Evolutionary conservation across 495 filamentous ascomycete genomes (phyloP), one percentile per base, ranked within the genome.

Genomic region (Xylaria palmicola): DNA sequence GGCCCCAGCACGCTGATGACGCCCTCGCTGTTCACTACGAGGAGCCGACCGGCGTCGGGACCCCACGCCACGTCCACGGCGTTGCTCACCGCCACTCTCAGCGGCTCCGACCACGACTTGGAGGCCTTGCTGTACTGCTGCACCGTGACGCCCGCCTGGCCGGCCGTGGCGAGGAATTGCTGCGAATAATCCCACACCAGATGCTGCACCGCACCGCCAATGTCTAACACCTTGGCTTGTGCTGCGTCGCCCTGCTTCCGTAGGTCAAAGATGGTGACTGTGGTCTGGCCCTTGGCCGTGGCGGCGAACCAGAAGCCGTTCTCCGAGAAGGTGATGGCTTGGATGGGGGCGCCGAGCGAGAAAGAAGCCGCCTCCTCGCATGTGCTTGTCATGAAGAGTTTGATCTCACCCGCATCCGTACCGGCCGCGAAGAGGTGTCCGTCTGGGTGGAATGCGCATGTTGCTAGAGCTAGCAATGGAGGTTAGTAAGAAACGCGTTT

Each of bases 271-370:
- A 98, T 86, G 7, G 87, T 86, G 52, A 96, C 86, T 17, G 80
- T 87, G 7, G 86, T 89, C 48, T 89, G 88, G 20, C 86, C 86
- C 65, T 88, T 85, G 22, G 83, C 83, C 15, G 86, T 85, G 1
- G 90, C 85, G 9, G 95, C 94, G 63, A 98, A 85, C 88, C 91
- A 97, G 61, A 88, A 93, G n/a, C 94, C 94, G 62, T 98, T 98
- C 74, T 98, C 95, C 0, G 93, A 97, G 78, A 98, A 98, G 64
- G 85, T 79, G 6, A 98, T 75, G 29, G 84, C 82, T 65, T 87
- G 84, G 29, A 96, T 83, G 0, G 90, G 83, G 2, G 84, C 84
- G 4, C 83, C 80, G 57, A 88, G 79, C 13, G 81, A 75, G 71
- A 93, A 93, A 66, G 79, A 83, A 15, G 90, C 90, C 17, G 88